These are phyloP conservation scores for Pugionium dolabratum DNA, from an alignment of 345 rosid genomes.

Conservation along the genomic window DNA sequence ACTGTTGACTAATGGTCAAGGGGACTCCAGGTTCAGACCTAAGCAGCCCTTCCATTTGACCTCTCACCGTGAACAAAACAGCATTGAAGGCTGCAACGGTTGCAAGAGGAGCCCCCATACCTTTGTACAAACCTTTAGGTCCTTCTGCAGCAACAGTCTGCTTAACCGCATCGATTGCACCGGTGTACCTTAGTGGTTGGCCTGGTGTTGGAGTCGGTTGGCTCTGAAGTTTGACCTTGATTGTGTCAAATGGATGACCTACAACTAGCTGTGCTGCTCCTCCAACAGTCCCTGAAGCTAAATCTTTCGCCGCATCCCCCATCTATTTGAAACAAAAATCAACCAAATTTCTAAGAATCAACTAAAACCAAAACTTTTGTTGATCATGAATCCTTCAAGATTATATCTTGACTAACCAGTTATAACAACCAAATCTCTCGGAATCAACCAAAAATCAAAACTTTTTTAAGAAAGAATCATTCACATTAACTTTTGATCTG, in stretches of 20 bases:
- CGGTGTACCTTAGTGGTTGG: constrained; percentile 66
- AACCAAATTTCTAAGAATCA: background rate
- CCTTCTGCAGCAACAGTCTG: constrained; percentile 93
- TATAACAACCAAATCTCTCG: background rate
- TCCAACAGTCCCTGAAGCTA: constrained; percentile 88
- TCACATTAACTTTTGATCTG: background rate
- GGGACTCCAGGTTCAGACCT: constrained; percentile 85
- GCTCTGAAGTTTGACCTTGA: constrained; percentile 99
- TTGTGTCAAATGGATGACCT: constrained; percentile 98
- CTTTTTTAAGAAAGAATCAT: background rate
- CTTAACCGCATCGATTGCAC: constrained; percentile 89
- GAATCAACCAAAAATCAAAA: constrained; percentile 6
- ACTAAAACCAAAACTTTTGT: constrained; percentile 7
- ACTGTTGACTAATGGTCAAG: constrained; percentile 77
- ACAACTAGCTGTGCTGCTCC: constrained; percentile 87
- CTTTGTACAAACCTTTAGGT: constrained; percentile 87
- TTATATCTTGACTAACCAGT: background rate
- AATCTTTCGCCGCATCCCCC: constrained; percentile 89
- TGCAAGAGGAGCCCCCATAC: constrained; percentile 99
- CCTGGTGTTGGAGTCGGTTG: constrained; percentile 84
- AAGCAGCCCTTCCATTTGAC: constrained; percentile 83
- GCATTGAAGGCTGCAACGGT: constrained; percentile 99
- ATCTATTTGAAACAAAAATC: constrained; percentile 47
- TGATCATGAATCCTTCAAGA: background rate
- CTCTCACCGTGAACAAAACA: constrained; percentile 86